Conservation (phyloP, 1,284 basidiomycete species). For the Cutaneotrichosporon sp. region DNA sequence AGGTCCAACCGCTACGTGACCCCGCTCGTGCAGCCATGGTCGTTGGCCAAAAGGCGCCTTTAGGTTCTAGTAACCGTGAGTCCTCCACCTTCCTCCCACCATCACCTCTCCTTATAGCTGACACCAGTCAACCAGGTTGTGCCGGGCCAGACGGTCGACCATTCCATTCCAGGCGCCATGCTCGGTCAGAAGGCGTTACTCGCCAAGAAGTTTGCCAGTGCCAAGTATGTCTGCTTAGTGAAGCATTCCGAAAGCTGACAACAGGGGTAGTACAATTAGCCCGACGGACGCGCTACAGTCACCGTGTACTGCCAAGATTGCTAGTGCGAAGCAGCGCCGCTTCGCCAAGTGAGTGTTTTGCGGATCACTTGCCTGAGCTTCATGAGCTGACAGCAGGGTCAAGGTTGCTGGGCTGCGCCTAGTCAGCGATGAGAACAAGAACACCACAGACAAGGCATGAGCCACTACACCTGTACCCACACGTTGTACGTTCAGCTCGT, state of each 20-base stretch:
- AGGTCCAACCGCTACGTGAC: slow-evolving; percentile 66
- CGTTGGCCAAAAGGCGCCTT: slow-evolving; percentile 71
- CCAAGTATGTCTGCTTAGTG: slow-evolving; percentile 60
- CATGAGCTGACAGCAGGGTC: not conserved
- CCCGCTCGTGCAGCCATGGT: slow-evolving; percentile 74
- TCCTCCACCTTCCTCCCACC: slow-evolving; percentile 16
- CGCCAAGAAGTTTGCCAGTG: slow-evolving; percentile 82
- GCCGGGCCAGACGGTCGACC: slow-evolving; percentile 46
- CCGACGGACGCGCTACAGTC: slow-evolving; percentile 92
- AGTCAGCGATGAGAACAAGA: slow-evolving; percentile 3
- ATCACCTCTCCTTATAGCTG: slow-evolving; percentile 5
- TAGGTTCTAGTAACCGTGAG: slow-evolving; percentile 62
- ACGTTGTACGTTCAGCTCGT: not conserved
- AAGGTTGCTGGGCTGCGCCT: slow-evolving; percentile 3
- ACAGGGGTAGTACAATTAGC: slow-evolving; percentile 77
- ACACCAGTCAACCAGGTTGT: slow-evolving; percentile 48
- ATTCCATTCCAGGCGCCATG: slow-evolving; percentile 32
- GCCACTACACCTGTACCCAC: not conserved
- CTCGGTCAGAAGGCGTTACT: slow-evolving; percentile 82
- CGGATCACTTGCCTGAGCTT: not conserved
- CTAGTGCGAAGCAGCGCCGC: slow-evolving; percentile 83
- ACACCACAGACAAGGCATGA: slow-evolving; percentile 5
- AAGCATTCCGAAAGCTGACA: not conserved
- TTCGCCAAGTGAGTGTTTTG: slow-evolving; percentile 70
- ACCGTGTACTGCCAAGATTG: slow-evolving; percentile 83